These are phyloP conservation scores for Arabidopsis arenosa DNA, from an alignment of 345 rosid genomes.

Conservation along the genomic window DNA sequence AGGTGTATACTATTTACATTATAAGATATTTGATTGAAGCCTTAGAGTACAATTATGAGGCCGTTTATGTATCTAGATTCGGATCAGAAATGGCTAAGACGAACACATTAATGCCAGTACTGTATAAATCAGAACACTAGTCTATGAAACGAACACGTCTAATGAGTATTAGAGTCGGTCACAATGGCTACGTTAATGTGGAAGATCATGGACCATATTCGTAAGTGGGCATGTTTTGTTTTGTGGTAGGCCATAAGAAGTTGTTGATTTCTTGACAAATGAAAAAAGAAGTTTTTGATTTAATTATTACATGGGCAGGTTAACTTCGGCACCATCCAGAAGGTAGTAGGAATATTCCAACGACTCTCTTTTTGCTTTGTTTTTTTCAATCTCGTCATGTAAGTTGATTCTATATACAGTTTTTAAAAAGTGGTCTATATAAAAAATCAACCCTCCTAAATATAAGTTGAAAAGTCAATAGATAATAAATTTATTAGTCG, in stretches of 20 bases:
- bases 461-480: no score
- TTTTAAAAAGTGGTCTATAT: no score
- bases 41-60: not conserved
- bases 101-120: constrained; percentile 5
- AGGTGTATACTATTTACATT: not conserved
- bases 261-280: not conserved
- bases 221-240: constrained; percentile 22
- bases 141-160: constrained; percentile 40
- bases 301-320: constrained; percentile 18
- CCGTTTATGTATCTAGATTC: not conserved
- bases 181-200: constrained; percentile 27
- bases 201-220: constrained; percentile 42
- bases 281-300: not conserved
- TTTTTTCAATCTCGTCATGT: no score
- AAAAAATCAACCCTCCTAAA: no score
- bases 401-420: no score
- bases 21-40: constrained; percentile 7
- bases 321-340: constrained; percentile 16
- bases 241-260: constrained; percentile 37
- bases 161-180: constrained; percentile 29
- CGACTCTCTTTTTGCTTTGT: not conserved
- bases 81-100: constrained; percentile 1
- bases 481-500: no score
- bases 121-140: constrained; percentile 13
- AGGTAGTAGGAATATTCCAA: constrained; percentile 17